phyloP scores from a whole-genome alignment of 1,284 basidiomycete genomes.

The Trichosporon ovoides region DNA sequence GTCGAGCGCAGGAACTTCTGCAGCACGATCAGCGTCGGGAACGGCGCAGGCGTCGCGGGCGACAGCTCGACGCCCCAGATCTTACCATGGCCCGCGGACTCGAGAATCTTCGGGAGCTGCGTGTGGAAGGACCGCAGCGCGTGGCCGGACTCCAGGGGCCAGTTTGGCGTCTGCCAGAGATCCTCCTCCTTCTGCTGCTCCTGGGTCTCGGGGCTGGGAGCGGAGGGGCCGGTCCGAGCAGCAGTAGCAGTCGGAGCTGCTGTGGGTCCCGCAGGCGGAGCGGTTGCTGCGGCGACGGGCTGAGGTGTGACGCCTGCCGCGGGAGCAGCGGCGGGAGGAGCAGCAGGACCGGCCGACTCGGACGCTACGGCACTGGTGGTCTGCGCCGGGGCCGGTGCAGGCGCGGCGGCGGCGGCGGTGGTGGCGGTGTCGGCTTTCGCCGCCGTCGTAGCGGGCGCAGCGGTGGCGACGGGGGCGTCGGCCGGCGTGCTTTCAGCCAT shows the following conservation, averaged over 20 bases:
- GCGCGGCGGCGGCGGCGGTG: not conserved
- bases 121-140: conserved; percentile 20
- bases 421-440: too few species aligned
- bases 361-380: too few species aligned
- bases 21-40: conserved; percentile 24
- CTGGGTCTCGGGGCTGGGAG: not conserved
- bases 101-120: conserved; percentile 19
- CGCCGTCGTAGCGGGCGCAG: too few species aligned
- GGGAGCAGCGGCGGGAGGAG: not conserved
- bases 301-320: not conserved
- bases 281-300: not conserved
- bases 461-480: not conserved
- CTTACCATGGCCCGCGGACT: conserved; percentile 16
- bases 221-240: not conserved
- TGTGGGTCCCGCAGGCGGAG: not conserved
- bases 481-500: not conserved
- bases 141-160: conserved; percentile 21
- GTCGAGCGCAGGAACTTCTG: conserved; percentile 30
- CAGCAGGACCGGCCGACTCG: too few species aligned
- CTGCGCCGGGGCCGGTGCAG: not conserved
- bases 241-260: not conserved
- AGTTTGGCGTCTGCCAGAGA: conserved; percentile 4
- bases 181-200: not conserved
- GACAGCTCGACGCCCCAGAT: conserved; percentile 30
- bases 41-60: conserved; percentile 7